phyloP scores from a whole-genome alignment of 2,329 filamentous ascomycete species.

The Cryphonectria naterciae region DNA sequence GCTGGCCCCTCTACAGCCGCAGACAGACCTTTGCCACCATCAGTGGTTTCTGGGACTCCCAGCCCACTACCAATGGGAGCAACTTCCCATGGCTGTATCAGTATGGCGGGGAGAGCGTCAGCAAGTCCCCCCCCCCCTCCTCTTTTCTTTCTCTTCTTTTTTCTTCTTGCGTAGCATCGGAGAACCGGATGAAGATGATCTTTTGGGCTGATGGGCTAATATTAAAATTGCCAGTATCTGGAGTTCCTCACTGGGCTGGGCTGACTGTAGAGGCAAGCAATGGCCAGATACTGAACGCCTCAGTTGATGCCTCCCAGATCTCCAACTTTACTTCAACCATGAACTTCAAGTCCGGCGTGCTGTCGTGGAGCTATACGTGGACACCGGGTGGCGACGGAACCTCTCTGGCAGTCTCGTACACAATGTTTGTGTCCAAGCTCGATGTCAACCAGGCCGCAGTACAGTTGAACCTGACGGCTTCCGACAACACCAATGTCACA shows the following conservation, averaged over 20 bases:
- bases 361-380: constrained; percentile 71
- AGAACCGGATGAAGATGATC: neutral
- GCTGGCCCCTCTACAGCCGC: constrained; percentile 68
- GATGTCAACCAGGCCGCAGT: constrained; percentile 58
- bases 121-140: neutral
- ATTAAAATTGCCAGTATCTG: constrained; percentile 49
- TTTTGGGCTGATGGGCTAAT: neutral
- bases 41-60: constrained; percentile 67
- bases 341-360: constrained; percentile 64
- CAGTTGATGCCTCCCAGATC: constrained; percentile 61
- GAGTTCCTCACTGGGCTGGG: constrained; percentile 65
- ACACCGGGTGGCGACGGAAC: constrained; percentile 51
- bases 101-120: constrained; percentile 64
- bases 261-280: constrained; percentile 54
- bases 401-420: constrained; percentile 62
- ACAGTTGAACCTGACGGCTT: constrained; percentile 61
- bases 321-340: constrained; percentile 63
- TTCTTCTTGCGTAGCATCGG: too few species aligned
- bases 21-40: constrained; percentile 70
- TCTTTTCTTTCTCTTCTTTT: too few species aligned
- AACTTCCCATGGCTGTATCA: constrained; percentile 72
- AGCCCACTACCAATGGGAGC: constrained; percentile 59
- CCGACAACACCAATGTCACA: constrained; percentile 55
- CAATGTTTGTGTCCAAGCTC: constrained; percentile 68
- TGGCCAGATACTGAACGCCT: constrained; percentile 61